Evolutionary conservation across 352 stramenopile species (phyloP).

Genomic region (Globisporangium camurandrum): DNA sequence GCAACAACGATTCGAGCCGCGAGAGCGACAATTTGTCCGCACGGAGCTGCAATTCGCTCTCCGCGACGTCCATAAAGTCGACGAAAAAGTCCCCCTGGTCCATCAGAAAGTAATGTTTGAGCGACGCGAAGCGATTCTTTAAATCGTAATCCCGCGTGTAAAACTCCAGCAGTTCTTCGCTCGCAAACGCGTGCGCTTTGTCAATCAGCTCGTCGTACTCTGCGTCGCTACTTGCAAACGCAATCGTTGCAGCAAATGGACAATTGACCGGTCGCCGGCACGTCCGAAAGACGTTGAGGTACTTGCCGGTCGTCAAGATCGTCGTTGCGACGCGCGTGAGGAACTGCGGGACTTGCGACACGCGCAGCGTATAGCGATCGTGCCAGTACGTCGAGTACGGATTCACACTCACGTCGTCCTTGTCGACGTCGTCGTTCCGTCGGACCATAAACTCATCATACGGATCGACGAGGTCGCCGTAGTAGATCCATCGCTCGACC

Average conservation of each 20-base stretch:
- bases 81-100: constrained; percentile 98
- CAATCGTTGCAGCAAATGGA: constrained; percentile 65
- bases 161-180: constrained; percentile 61
- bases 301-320: constrained; percentile 89
- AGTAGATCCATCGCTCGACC: constrained; percentile 87
- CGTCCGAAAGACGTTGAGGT: constrained; percentile 87
- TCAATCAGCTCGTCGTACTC: constrained; percentile 83
- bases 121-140: constrained; percentile 61
- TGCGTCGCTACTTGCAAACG: constrained; percentile 52
- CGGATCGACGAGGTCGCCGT: constrained; percentile 84
- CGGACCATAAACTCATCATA: constrained; percentile 91
- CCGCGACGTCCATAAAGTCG: constrained; percentile 96
- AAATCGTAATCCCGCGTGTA: constrained; percentile 83
- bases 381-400: constrained; percentile 90
- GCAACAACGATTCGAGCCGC: constrained; percentile 91
- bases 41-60: constrained; percentile 89
- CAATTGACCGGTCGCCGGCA: constrained; percentile 75
- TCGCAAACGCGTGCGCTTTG: constrained; percentile 77
- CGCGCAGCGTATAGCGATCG: constrained; percentile 72
- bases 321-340: constrained; percentile 68
- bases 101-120: constrained; percentile 98
- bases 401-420: constrained; percentile 82
- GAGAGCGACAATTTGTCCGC: constrained; percentile 84
- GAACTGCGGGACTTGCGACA: constrained; percentile 77
- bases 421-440: constrained; percentile 65